A percentile compares a stretch with the other conserved stretches of the same genome.
Conservation (phyloP, 2,329 filamentous ascomycete species). For the Colletotrichum orbiculare region DNA sequence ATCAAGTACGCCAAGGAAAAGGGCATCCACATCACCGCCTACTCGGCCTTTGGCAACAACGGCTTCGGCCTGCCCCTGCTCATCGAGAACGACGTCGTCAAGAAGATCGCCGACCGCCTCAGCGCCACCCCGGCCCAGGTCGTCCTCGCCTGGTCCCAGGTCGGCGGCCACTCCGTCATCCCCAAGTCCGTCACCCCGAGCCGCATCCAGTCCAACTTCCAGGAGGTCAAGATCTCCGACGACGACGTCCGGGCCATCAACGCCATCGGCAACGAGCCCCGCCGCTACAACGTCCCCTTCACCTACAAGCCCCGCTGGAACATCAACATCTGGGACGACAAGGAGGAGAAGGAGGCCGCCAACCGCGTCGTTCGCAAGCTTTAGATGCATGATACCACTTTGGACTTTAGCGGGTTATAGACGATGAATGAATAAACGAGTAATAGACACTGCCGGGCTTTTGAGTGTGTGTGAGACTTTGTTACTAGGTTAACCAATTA, state of each 20-base stretch:
- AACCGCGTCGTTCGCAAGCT: constrained; percentile 58
- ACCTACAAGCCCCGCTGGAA: constrained; percentile 60
- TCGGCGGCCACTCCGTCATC: constrained; percentile 75
- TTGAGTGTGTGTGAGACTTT: background rate
- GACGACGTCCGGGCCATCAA: constrained; percentile 70
- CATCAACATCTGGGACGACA: constrained; percentile 66
- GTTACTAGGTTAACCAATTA: constrained; percentile 37
- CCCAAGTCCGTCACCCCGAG: constrained; percentile 78
- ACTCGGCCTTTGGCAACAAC: constrained; percentile 67
- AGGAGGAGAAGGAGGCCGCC: constrained; percentile 60
- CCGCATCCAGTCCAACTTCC: constrained; percentile 77
- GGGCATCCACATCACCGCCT: constrained; percentile 74
- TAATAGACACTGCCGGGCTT: background rate
- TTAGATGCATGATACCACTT: constrained; percentile 31
- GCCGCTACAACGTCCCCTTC: constrained; percentile 58
- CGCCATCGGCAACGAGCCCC: constrained; percentile 65
- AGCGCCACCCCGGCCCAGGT: constrained; percentile 56
- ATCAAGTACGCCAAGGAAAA: constrained; percentile 70
- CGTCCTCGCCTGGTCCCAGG: constrained; percentile 68
- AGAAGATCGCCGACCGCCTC: constrained; percentile 64
- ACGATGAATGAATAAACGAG: constrained; percentile 25
- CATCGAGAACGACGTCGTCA: constrained; percentile 66
- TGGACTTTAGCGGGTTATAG: constrained; percentile 12
- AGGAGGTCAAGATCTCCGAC: constrained; percentile 70
- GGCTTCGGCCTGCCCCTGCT: constrained; percentile 59